Evolutionary conservation across 2,329 filamentous ascomycete species (phyloP), one percentile per base, ranked within the genome.

Genomic region (Cryphonectria japonica): DNA sequence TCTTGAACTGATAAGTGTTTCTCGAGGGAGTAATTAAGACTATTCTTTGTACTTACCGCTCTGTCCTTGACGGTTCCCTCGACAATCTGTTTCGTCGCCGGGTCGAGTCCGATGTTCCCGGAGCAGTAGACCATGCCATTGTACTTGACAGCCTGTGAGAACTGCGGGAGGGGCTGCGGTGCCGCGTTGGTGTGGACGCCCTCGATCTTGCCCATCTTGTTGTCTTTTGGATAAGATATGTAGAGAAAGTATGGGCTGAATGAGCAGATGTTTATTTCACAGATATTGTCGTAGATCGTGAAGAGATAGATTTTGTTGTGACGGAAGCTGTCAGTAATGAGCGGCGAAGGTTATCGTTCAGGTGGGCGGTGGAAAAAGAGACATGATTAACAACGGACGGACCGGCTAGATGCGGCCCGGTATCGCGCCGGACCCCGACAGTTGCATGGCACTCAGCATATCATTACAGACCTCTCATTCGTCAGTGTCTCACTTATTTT

Each of bases 101-200:
- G 85, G 74, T 90, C 85, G 75, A 88, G 82, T 19, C 87, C 87
- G 43, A 92, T 83, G 73, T 84, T 85, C 34, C 91, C 91, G 1
- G 89, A 91, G 82, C 90, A 92, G 82, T 91, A 93, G n/a, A 93
- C 88, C 78, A 91, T 87, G 75, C 89, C 90, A 76, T 89, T 88
- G 78, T 85, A 85, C 74, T 87, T 84, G 75, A 91, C 83, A 57
- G 88, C 89, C 76, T 91, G 87, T 2, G 85, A 88, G 78, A 89
- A 87, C 75, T 89, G 85, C 0, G 86, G 86, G 57, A 87, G 78
- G 34, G 87, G 85, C 73, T 82, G 80, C 43, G 84, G 87, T 14
- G 86, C 84, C 73, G 85, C 85, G 65, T 80, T 77, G 22, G 85
- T 87, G 61, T 81, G 76, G 43, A 87, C 80, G 43, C 78, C 78